A percentile compares a stretch with the other conserved stretches of the same genome.
phyloP scores from a whole-genome alignment of 768 basidiomycete genomes.

The Termitomyces sp. region DNA sequence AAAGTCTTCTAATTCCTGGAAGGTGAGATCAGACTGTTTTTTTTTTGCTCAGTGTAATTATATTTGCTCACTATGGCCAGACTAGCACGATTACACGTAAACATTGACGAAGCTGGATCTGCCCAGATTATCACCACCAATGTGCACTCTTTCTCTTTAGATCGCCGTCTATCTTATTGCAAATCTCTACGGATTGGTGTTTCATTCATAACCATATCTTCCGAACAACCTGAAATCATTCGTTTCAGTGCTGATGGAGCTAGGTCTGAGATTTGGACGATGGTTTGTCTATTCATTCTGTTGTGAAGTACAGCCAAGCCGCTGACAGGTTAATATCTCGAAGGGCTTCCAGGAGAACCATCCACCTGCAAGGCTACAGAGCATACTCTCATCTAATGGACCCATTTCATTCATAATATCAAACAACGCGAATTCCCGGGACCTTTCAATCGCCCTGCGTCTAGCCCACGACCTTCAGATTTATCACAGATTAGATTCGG shows the following conservation, averaged over 20 bases:
- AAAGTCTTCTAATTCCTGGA: constrained; percentile 57
- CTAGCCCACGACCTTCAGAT: constrained; percentile 61
- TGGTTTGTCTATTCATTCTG: constrained; percentile 1
- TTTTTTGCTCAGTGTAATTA: neutral
- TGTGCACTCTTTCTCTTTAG: constrained; percentile 25
- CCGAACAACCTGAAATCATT: constrained; percentile 1
- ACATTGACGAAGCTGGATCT: constrained; percentile 7
- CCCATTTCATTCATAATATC: constrained; percentile 56
- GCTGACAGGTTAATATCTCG: constrained; percentile 1
- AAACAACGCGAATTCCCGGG: constrained; percentile 21
- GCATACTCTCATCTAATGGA: constrained; percentile 48
- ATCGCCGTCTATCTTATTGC: constrained; percentile 13
- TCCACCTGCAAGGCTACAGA: constrained; percentile 56
- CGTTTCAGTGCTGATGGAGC: constrained; percentile 8
- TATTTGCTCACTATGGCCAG: constrained; percentile 17
- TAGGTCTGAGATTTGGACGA: neutral
- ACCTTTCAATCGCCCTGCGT: constrained; percentile 52
- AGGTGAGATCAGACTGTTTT: constrained; percentile 33
- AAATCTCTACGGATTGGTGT: constrained; percentile 14
- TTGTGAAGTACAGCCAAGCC: neutral
- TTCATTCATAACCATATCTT: constrained; percentile 7
- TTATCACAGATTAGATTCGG: constrained; percentile 66
- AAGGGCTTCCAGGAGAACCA: constrained; percentile 9
- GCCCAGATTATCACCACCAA: constrained; percentile 22
- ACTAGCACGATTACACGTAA: constrained; percentile 31